Evolutionary conservation across 805 yeast genomes (phyloP).

Genomic region (Metschnikowia cerradonensis): DNA sequence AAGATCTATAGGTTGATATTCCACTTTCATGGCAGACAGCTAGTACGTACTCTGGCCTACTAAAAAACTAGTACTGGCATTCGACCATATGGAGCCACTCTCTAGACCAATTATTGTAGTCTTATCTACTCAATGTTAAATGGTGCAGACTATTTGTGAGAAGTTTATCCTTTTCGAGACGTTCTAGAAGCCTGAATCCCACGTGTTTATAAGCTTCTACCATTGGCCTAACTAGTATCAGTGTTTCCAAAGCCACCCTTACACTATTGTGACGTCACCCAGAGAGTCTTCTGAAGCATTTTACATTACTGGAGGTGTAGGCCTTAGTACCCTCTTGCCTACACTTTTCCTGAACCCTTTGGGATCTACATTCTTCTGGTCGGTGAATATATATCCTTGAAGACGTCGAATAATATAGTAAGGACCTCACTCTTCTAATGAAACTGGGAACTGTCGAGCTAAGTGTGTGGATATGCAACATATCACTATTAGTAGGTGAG

Average conservation of each 20-base stretch:
- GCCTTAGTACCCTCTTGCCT: conserved; percentile 16
- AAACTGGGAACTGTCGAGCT: conserved; percentile 4
- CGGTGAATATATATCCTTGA: conserved; percentile 9
- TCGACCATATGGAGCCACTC: too few relatives aligned
- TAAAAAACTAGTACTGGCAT: too few relatives aligned
- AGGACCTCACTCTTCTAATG: conserved; percentile 11
- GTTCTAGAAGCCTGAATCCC: conserved; percentile 14
- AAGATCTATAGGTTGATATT: too few relatives aligned
- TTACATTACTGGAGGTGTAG: conserved; percentile 18
- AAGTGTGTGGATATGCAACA: too few relatives aligned
- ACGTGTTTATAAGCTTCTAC: conserved; percentile 15
- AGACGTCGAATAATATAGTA: conserved; percentile 10
- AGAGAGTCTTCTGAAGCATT: conserved; percentile 9
- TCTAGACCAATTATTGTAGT: too few relatives aligned
- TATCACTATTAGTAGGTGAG: too few relatives aligned
- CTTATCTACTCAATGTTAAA: too few relatives aligned
- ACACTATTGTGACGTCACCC: conserved; percentile 15
- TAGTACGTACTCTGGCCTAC: too few relatives aligned
- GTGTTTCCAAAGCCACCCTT: conserved; percentile 18
- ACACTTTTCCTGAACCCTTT: conserved; percentile 6
- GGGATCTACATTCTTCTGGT: conserved; percentile 15
- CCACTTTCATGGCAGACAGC: too few relatives aligned
- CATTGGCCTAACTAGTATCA: conserved; percentile 18
- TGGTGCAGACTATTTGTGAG: background rate
- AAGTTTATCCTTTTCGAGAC: conserved; percentile 12